Evolutionary conservation across 768 basidiomycete genomes (phyloP), one percentile per base, ranked within the genome.

Genomic region (Auriscalpium orientale): DNA sequence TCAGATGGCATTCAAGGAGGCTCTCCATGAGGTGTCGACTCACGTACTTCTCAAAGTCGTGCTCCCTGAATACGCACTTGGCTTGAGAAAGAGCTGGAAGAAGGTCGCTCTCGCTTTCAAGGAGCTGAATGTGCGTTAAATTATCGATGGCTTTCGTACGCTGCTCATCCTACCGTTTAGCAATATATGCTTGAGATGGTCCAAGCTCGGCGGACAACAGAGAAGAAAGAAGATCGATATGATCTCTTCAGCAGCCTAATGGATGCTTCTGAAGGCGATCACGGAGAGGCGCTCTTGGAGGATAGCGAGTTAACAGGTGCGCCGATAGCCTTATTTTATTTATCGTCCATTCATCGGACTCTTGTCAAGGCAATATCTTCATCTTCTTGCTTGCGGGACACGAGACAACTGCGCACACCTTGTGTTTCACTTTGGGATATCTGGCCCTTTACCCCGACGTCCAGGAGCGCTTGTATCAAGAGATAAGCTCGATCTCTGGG

Each of bases 1-100:
- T 59, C 55, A 65, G 34, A 67, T 81, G 63, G 68, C 76, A n/a
- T 81, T 79, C 69, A 77, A 76, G 58, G 68, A 77, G 35, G 74
- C 80, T 11, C 68, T 82, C 28, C 76, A 76, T 52, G 66, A 67
- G 18, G 73, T 76, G 9, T 70, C 77, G 4, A 67, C 62, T 7
- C 68, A 74, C 49, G 53, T 79, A 4, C 57, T 72, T 36, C 7
- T 73, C 37, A 74, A 74, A 51, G 46, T 77, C 2, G 46, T 72
- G 8, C 51, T 77, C 6, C 79, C 79, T 0, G 63, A 66, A 6
- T 74, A 73, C 71, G 70, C 69, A 6, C 67, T 74, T 58, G 66
- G 66, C 20, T 46, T 75, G 35, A 76, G 75, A 0, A 56, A 69
- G 44, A 60, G 62, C 11, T 62, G 72, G 2, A 64, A 71, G 35